A percentile compares a stretch with the other conserved stretches of the same genome.
phyloP scores from a whole-genome alignment of 176 grass and related monocot genomes.

The Poa pratensis region DNA sequence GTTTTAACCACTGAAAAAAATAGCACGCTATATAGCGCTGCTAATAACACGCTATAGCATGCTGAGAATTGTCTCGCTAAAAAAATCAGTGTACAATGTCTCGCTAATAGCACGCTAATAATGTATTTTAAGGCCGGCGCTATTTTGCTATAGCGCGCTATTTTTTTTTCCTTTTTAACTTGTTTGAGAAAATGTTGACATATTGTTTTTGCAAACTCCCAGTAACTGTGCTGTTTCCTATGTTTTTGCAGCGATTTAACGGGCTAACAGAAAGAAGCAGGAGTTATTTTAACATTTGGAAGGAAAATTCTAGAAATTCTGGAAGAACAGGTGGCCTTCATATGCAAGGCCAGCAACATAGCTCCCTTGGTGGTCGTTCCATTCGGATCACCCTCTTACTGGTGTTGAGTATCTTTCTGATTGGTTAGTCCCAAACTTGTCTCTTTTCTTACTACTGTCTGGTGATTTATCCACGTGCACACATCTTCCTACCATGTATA shows the following conservation, averaged over 20 bases:
- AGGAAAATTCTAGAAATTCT: slow-evolving; percentile 48
- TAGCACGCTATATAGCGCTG: no score
- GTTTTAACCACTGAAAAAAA: background rate
- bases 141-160: no score
- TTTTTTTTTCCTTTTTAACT: background rate
- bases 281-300: slow-evolving; percentile 60
- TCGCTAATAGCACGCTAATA: no score
- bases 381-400: slow-evolving; percentile 73
- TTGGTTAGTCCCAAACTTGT: slow-evolving; percentile 69
- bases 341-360: slow-evolving; percentile 55
- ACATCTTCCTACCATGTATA: background rate
- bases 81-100: no score
- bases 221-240: background rate
- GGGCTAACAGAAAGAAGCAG: slow-evolving; percentile 64
- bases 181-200: background rate
- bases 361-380: slow-evolving; percentile 57
- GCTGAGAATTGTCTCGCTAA: no score
- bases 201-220: background rate
- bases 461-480: background rate
- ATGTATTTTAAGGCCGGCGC: no score
- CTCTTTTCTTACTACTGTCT: background rate
- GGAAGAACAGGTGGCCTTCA: slow-evolving; percentile 49
- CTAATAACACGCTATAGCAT: no score
- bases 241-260: slow-evolving; percentile 57
- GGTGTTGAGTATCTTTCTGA: slow-evolving; percentile 85